phyloP scores from a whole-genome alignment of 306 rosid species.

The apple (Malus domestica) region DNA sequence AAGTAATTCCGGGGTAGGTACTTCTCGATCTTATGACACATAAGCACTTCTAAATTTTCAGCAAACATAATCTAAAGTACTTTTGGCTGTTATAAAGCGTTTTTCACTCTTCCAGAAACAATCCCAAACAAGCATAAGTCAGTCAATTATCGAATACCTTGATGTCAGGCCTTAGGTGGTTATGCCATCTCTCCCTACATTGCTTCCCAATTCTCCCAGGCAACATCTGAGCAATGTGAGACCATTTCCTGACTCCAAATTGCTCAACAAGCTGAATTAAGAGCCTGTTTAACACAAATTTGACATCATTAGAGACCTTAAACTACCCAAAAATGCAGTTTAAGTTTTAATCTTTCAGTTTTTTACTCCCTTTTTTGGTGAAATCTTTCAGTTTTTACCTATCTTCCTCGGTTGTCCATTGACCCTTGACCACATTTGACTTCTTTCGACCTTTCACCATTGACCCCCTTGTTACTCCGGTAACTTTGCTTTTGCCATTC shows the following conservation, averaged over 20 bases:
- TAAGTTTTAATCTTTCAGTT: not conserved
- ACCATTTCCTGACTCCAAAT: slow-evolving; percentile 91
- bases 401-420: slow-evolving; percentile 87
- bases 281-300: slow-evolving; percentile 34
- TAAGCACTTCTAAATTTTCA: no score
- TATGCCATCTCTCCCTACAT: slow-evolving; percentile 97
- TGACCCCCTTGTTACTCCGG: slow-evolving; percentile 29
- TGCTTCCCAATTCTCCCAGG: slow-evolving; percentile 95
- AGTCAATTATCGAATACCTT: slow-evolving; percentile 38
- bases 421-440: slow-evolving; percentile 67
- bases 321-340: not conserved
- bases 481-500: slow-evolving; percentile 25
- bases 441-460: slow-evolving; percentile 46
- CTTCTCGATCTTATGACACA: not conserved
- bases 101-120: not conserved
- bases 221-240: slow-evolving; percentile 77
- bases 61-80: not conserved
- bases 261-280: slow-evolving; percentile 70
- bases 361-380: no score
- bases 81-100: no score
- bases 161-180: slow-evolving; percentile 89
- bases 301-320: not conserved
- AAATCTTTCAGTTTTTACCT: slow-evolving; percentile 33
- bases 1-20: not conserved
- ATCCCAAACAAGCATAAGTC: not conserved